Evolutionary conservation across 306 rosid species (phyloP).

Genomic region (Prunus mira): DNA sequence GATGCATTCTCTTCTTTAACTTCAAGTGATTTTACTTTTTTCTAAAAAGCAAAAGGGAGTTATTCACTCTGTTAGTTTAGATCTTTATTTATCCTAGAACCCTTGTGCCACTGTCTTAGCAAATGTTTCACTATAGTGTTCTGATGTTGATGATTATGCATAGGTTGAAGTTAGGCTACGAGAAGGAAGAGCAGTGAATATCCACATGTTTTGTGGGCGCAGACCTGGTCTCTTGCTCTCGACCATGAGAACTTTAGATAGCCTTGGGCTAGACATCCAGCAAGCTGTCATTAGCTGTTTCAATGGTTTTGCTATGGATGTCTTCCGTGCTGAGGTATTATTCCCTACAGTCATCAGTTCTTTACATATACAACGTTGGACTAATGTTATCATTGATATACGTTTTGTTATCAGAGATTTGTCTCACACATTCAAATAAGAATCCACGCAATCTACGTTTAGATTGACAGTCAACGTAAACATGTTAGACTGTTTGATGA

Average conservation of each 20-base stretch:
- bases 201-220: conserved; percentile 94
- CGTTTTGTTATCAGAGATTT: background rate
- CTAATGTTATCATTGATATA: background rate
- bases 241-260: conserved; percentile 84
- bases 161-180: conserved; percentile 86
- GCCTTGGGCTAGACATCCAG: conserved; percentile 90
- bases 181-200: conserved; percentile 94
- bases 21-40: background rate
- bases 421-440: too few species aligned
- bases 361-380: background rate
- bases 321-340: conserved; percentile 90
- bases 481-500: background rate
- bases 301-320: conserved; percentile 93
- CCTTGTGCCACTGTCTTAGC: background rate
- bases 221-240: conserved; percentile 92
- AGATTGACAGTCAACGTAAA: background rate
- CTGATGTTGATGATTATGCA: background rate
- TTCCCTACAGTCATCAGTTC: background rate
- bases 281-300: conserved; percentile 99
- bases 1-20: background rate
- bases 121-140: background rate
- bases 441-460: background rate
- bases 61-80: background rate
- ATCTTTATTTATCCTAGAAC: background rate
- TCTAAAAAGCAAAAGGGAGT: too few species aligned